These are phyloP conservation scores for Penicillium decumbens DNA, from an alignment of 2,329 filamentous ascomycete species.

Conservation along the genomic window DNA sequence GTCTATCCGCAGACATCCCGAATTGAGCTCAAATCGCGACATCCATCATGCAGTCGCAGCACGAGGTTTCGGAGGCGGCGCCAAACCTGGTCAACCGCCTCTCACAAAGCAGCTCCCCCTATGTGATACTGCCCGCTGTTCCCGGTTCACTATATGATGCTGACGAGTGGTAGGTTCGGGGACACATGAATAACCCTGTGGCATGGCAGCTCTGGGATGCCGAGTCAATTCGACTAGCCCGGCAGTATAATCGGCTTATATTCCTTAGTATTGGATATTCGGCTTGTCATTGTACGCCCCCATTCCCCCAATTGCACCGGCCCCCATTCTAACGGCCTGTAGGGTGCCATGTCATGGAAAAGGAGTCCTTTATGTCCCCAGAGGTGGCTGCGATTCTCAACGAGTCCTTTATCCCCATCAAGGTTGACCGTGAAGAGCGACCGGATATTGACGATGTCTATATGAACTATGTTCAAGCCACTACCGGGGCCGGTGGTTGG, in stretches of 20 bases:
- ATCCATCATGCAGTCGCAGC: conserved; percentile 28
- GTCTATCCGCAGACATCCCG: not conserved
- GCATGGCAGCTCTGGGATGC: conserved; percentile 86
- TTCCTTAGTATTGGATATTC: conserved; percentile 94
- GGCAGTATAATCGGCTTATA: conserved; percentile 76
- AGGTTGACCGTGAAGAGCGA: conserved; percentile 88
- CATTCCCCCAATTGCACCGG: too few relatives aligned
- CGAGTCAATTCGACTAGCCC: conserved; percentile 71
- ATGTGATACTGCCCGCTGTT: conserved; percentile 48
- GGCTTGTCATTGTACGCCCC: conserved; percentile 79
- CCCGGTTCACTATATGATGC: conserved; percentile 4
- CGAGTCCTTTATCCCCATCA: conserved; percentile 80
- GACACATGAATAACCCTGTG: conserved; percentile 74
- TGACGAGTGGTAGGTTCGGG: conserved; percentile 53
- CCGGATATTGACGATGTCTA: conserved; percentile 94
- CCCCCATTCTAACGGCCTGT: conserved; percentile 15
- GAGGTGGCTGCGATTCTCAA: conserved; percentile 80
- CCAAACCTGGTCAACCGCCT: conserved; percentile 53
- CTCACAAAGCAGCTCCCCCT: conserved; percentile 60
- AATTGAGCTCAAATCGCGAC: conserved; percentile 22
- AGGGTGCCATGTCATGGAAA: conserved; percentile 87
- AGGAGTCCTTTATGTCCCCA: conserved; percentile 81
- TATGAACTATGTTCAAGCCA: conserved; percentile 96
- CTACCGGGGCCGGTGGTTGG: conserved; percentile 86
- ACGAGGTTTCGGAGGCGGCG: conserved; percentile 21